These are phyloP conservation scores for Zizania palustris DNA, from an alignment of 202 grass and related monocot species.

Conservation along the genomic window DNA sequence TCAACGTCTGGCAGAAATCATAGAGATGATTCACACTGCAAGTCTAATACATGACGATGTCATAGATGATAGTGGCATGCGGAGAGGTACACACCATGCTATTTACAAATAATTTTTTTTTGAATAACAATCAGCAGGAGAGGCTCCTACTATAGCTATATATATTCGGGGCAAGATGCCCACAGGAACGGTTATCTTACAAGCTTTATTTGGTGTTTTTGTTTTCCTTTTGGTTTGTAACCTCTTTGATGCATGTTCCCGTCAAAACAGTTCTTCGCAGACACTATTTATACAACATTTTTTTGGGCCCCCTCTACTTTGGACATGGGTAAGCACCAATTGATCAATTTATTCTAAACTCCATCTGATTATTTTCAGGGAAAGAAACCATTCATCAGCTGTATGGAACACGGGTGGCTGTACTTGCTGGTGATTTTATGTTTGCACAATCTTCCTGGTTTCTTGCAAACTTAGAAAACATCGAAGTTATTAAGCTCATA, in stretches of 20 bases:
- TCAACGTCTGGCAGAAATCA: slow-evolving; percentile 90
- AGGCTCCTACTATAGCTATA: too few relatives aligned
- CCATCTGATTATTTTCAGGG: slow-evolving; percentile 45
- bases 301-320: neutral
- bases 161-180: too few relatives aligned
- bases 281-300: slow-evolving; percentile 17
- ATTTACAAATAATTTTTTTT: slow-evolving; percentile 24
- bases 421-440: slow-evolving; percentile 96
- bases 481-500: slow-evolving; percentile 96
- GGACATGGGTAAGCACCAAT: neutral
- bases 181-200: too few relatives aligned
- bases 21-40: slow-evolving; percentile 99
- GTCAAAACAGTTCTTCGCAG: neutral
- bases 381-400: slow-evolving; percentile 90
- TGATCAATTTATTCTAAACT: slow-evolving; percentile 21
- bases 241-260: slow-evolving; percentile 7
- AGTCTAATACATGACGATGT: slow-evolving; percentile 99
- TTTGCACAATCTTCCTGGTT: slow-evolving; percentile 98
- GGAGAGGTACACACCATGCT: slow-evolving; percentile 69
- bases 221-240: slow-evolving; percentile 12
- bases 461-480: slow-evolving; percentile 92
- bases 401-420: slow-evolving; percentile 85
- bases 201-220: neutral
- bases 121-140: too few relatives aligned
- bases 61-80: slow-evolving; percentile 86